A percentile compares a stretch with the other conserved stretches of the same genome.
Conservation (phyloP, 23 red algal species). For the Gracilaria vermiculophylla region DNA sequence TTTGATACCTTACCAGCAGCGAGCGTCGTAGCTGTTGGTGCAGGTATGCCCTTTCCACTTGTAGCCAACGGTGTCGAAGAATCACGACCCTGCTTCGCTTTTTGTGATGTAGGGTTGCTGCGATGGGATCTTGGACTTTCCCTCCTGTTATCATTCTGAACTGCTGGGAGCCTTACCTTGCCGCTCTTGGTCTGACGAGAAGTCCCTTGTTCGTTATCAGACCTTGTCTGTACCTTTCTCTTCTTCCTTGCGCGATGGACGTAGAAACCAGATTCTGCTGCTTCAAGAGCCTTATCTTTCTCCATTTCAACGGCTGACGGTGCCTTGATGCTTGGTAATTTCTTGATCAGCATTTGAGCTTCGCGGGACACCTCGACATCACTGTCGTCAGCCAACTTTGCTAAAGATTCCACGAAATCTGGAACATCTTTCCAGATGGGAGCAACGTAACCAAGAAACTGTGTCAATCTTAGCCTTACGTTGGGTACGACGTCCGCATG, state of each 20-base stretch:
- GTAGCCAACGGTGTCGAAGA: background rate
- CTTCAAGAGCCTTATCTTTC: slow-evolving; percentile 15
- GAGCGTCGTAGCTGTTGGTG: background rate
- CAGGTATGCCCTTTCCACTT: background rate
- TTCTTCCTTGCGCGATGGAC: slow-evolving; percentile 7
- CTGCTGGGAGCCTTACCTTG: background rate
- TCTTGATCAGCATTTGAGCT: background rate
- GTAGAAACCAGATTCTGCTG: slow-evolving; percentile 5
- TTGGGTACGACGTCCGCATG: slow-evolving; percentile 58
- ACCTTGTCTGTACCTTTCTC: slow-evolving; percentile 9
- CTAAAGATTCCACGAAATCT: slow-evolving; percentile 24
- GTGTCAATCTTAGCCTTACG: slow-evolving; percentile 59
- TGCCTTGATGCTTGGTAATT: background rate
- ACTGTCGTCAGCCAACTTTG: background rate
- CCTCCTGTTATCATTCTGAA: background rate
- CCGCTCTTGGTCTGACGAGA: background rate
- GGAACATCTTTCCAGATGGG: slow-evolving; percentile 38
- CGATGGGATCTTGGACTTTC: background rate
- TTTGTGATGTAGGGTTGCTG: background rate
- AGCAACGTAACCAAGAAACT: slow-evolving; percentile 15
- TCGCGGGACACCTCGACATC: slow-evolving; percentile 32
- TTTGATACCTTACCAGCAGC: background rate
- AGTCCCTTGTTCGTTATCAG: background rate
- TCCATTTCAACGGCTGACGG: slow-evolving; percentile 19
- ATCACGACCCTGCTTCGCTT: background rate